phyloP scores from a whole-genome alignment of 2,329 filamentous ascomycete genomes.

The Balansia obtecta region DNA sequence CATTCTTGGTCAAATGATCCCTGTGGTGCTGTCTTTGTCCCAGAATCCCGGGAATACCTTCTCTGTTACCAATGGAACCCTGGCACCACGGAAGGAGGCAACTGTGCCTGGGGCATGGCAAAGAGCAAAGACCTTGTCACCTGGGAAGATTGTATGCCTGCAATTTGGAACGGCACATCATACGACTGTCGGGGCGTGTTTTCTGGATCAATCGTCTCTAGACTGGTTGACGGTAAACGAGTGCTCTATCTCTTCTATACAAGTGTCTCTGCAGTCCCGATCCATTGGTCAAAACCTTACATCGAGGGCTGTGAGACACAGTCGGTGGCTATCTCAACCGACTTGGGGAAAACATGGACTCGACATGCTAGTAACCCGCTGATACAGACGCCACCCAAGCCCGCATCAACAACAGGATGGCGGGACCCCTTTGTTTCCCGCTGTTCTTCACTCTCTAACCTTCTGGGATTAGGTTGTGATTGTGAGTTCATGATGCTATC shows the following conservation, averaged over 20 bases:
- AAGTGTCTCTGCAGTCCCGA: conserved; percentile 28
- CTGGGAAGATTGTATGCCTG: conserved; percentile 11
- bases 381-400: conserved; percentile 9
- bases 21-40: conserved; percentile 29
- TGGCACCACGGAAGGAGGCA: conserved; percentile 13
- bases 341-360: conserved; percentile 15
- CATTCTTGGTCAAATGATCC: conserved; percentile 28
- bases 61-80: conserved; percentile 25
- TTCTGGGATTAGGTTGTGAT: conserved; percentile 7
- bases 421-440: conserved; percentile 15
- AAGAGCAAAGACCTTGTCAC: conserved; percentile 29
- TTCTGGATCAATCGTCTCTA: conserved; percentile 29
- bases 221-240: conserved; percentile 22
- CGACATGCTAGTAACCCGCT: conserved; percentile 12
- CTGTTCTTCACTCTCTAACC: conserved; percentile 10
- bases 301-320: conserved; percentile 31
- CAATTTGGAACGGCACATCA: conserved; percentile 14
- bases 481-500: conserved; percentile 30
- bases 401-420: conserved; percentile 13
- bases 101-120: conserved; percentile 17
- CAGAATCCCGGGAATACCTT: conserved; percentile 27
- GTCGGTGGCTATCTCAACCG: conserved; percentile 27
- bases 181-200: conserved; percentile 31
- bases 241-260: conserved; percentile 28
- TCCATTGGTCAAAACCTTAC: conserved; percentile 32